Percentiles rank a stretch among this genome's conserved stretches.
Conservation (phyloP, 306 rosid species). For the Quercus variabilis region DNA sequence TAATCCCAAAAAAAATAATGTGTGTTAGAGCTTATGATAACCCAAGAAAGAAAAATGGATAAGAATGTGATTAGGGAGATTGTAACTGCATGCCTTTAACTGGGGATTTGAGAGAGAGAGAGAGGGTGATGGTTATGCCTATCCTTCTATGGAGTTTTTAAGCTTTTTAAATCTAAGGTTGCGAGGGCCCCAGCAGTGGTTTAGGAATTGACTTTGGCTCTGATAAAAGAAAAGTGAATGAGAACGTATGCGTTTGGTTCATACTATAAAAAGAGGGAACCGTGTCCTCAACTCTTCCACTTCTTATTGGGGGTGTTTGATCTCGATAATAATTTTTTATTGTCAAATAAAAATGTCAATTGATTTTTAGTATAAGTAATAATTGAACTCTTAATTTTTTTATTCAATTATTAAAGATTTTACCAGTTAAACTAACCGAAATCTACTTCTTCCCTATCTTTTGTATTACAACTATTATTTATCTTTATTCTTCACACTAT, state of each 20-base stretch:
- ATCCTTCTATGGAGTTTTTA: background rate
- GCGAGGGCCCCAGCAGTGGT: background rate
- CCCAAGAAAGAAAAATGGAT: background rate
- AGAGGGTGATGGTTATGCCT: background rate
- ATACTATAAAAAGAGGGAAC: background rate
- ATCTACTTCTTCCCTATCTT: accelerated
- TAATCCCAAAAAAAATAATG: background rate
- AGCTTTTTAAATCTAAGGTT: background rate
- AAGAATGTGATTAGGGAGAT: background rate
- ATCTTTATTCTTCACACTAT: too few species aligned
- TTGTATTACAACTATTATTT: too few species aligned
- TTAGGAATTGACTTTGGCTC: background rate
- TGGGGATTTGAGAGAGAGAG: background rate
- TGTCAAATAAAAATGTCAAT: accelerated
- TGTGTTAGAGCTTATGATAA: background rate
- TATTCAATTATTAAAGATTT: accelerated
- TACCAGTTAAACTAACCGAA: accelerated
- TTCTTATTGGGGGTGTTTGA: too few species aligned
- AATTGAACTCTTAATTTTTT: accelerated
- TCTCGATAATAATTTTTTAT: too few species aligned
- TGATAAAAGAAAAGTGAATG: background rate
- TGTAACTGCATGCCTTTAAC: constrained; percentile 40
- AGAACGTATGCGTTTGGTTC: background rate
- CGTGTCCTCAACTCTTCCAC: background rate
- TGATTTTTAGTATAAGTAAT: accelerated